phyloP scores from a whole-genome alignment of 352 stramenopile species.

The Pythium phragmitis region DNA sequence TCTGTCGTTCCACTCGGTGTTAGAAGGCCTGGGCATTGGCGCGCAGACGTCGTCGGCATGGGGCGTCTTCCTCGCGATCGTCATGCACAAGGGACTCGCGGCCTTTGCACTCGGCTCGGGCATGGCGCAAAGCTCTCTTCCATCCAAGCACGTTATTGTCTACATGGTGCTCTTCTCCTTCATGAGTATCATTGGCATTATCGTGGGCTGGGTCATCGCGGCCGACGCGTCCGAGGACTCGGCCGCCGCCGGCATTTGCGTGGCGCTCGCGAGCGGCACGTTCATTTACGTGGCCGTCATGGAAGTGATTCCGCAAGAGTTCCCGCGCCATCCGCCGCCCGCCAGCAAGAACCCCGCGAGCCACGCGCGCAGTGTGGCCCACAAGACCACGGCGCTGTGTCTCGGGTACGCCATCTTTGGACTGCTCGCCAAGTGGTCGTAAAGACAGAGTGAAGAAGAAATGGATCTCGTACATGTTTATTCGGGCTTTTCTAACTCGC shows the following conservation, averaged over 20 bases:
- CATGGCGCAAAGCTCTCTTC: constrained; percentile 62
- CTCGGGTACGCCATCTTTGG: constrained; percentile 77
- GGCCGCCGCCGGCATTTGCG: constrained; percentile 45
- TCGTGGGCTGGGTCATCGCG: constrained; percentile 46
- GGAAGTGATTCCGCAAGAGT: constrained; percentile 84
- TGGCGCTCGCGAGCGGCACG: constrained; percentile 72
- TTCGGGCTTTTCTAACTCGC: constrained; percentile 12
- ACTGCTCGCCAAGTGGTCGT: constrained; percentile 78
- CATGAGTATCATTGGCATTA: constrained; percentile 55
- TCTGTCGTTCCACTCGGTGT: constrained; percentile 79
- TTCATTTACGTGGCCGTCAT: constrained; percentile 88
- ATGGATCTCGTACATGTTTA: constrained; percentile 5
- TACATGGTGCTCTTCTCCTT: constrained; percentile 60
- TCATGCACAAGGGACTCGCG: constrained; percentile 78
- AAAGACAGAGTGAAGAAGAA: not conserved
- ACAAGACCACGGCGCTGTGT: constrained; percentile 60
- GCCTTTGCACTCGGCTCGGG: constrained; percentile 71
- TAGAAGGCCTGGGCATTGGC: constrained; percentile 75
- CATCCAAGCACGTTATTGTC: constrained; percentile 36
- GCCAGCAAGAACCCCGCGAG: constrained; percentile 22
- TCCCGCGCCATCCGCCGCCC: constrained; percentile 42
- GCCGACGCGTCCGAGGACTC: constrained; percentile 41
- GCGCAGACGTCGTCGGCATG: constrained; percentile 67
- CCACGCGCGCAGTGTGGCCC: constrained; percentile 14
- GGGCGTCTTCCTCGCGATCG: constrained; percentile 75